Percentiles rank a stretch among this genome's conserved stretches.
These are phyloP conservation scores for Panellus pusillus DNA, from an alignment of 768 basidiomycete species.

Conservation along the genomic window DNA sequence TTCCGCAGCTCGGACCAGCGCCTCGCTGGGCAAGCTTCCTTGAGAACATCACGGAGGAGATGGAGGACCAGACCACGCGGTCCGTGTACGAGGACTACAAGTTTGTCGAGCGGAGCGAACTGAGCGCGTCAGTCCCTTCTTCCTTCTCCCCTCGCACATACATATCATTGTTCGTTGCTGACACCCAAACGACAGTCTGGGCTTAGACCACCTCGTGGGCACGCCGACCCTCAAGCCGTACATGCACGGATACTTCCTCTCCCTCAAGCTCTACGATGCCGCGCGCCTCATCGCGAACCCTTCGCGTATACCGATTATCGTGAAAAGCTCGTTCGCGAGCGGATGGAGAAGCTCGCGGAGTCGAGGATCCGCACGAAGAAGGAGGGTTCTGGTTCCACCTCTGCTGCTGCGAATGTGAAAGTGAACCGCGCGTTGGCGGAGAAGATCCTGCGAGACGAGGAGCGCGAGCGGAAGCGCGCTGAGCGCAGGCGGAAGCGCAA, in stretches of 20 bases:
- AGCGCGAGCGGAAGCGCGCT: conserved; percentile 54
- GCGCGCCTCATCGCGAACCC: conserved; percentile 93
- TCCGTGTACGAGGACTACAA: conserved; percentile 96
- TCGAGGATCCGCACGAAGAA: conserved; percentile 87
- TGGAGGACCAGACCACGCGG: conserved; percentile 84
- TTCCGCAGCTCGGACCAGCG: conserved; percentile 95
- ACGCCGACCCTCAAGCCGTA: conserved; percentile 96
- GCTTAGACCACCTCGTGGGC: conserved; percentile 93
- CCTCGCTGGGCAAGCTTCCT: conserved; percentile 97
- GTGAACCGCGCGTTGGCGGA: conserved; percentile 83
- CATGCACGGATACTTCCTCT: conserved; percentile 99
- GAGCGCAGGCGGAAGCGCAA: conserved; percentile 51
- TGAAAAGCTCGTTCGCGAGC: conserved; percentile 10
- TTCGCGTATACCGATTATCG: conserved; percentile 89
- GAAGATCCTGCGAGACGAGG: conserved; percentile 69
- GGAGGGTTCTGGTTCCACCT: conserved; percentile 34
- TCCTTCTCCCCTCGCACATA: too few relatives aligned
- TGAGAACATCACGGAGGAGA: conserved; percentile 97
- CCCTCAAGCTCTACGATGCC: conserved; percentile 93
- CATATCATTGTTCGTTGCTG: not conserved
- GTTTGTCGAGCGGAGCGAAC: conserved; percentile 86
- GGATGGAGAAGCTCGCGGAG: conserved; percentile 89
- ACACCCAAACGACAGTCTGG: conserved; percentile 54
- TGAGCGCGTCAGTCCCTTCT: conserved; percentile 68
- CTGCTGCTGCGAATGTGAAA: conserved; percentile 52